Percentiles rank a stretch among this genome's conserved stretches.
Evolutionary conservation across 1,284 basidiomycete genomes (phyloP).

Genomic region (Puccinia hordei): DNA sequence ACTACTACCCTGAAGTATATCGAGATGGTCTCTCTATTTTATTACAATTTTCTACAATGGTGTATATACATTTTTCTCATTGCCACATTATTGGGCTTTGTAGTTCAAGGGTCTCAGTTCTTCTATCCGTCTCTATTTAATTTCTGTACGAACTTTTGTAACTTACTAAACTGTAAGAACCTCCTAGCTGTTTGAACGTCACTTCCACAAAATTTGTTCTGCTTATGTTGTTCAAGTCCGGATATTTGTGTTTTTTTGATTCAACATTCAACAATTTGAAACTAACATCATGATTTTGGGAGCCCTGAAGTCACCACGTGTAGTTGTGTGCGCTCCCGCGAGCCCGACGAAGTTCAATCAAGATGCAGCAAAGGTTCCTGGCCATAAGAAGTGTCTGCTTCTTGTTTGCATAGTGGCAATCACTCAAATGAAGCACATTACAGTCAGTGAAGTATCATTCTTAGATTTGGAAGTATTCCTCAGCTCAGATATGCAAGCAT

Average conservation of each 20-base stretch:
- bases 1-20: neutral
- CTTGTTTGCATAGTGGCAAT: no score
- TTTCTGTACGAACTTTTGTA: conserved; percentile 1
- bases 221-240: neutral
- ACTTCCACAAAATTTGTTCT: neutral
- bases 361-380: no score
- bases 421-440: no score
- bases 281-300: no score
- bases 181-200: neutral
- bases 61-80: neutral
- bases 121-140: neutral
- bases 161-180: neutral
- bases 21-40: neutral
- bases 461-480: no score
- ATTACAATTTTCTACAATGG: neutral
- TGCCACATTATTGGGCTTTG: neutral
- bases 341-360: no score
- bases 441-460: no score
- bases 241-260: neutral
- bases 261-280: no score
- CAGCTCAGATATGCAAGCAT: no score
- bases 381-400: no score
- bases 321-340: no score
- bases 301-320: no score
- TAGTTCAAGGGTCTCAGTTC: neutral